phyloP scores from a whole-genome alignment of 192 early-diverging fungal genomes.

The Dispira parvispora region DNA sequence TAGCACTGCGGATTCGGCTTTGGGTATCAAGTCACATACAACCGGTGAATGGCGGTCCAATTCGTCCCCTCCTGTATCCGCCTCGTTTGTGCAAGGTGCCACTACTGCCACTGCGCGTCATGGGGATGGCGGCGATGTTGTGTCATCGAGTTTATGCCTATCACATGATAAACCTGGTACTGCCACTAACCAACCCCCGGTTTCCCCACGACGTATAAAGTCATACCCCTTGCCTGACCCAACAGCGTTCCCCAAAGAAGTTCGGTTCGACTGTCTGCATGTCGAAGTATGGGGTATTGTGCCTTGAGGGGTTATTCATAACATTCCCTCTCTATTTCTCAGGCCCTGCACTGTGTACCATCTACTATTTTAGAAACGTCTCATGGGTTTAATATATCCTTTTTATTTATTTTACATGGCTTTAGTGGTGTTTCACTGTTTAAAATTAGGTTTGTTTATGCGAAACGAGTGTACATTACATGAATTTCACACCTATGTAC shows the following conservation, averaged over 20 bases:
- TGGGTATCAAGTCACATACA: neutral
- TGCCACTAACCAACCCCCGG: neutral
- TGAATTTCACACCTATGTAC: too few relatives aligned
- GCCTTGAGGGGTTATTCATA: neutral
- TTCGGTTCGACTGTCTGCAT: neutral
- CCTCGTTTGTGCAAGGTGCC: neutral
- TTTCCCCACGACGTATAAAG: neutral
- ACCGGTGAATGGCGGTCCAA: neutral
- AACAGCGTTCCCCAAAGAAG: neutral
- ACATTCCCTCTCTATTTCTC: too few relatives aligned
- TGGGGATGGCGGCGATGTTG: neutral
- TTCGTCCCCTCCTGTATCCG: neutral
- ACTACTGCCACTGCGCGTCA: neutral
- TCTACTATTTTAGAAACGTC: too few relatives aligned
- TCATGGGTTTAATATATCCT: too few relatives aligned
- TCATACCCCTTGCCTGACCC: neutral
- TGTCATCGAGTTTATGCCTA: neutral
- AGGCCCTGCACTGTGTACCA: too few relatives aligned
- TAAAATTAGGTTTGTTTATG: too few relatives aligned
- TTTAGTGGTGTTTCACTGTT: too few relatives aligned
- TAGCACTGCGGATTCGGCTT: neutral
- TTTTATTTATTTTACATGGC: too few relatives aligned
- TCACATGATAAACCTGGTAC: neutral
- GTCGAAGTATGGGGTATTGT: conserved; percentile 6
- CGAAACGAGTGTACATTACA: too few relatives aligned